phyloP scores from a whole-genome alignment of 148 eudicot species.

The Silene conica region DNA sequence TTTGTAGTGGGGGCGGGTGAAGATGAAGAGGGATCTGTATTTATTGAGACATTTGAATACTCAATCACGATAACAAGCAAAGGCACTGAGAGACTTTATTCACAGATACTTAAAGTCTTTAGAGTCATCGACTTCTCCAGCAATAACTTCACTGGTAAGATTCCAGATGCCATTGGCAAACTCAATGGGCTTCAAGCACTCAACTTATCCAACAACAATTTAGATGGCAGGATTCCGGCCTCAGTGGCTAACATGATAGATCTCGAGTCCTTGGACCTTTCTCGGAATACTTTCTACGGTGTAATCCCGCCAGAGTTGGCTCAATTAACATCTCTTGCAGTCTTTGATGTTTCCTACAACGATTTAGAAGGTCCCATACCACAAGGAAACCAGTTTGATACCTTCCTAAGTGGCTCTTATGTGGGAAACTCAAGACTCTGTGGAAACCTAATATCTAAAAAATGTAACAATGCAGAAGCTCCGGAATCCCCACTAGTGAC shows the following conservation, averaged over 20 bases:
- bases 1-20: background rate
- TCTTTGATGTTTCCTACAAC: slow-evolving; percentile 33
- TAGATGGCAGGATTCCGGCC: slow-evolving; percentile 24
- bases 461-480: background rate
- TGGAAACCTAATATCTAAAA: slow-evolving; percentile 27
- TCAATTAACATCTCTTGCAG: slow-evolving; percentile 21
- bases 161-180: slow-evolving; percentile 27
- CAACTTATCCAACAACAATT: slow-evolving; percentile 35
- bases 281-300: slow-evolving; percentile 35
- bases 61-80: slow-evolving; percentile 28
- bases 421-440: slow-evolving; percentile 30
- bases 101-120: slow-evolving; percentile 11
- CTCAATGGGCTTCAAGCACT: slow-evolving; percentile 31
- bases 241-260: slow-evolving; percentile 17
- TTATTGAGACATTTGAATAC: background rate
- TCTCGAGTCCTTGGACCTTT: slow-evolving; percentile 39
- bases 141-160: slow-evolving; percentile 34
- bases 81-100: slow-evolving; percentile 19
- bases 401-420: slow-evolving; percentile 29
- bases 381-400: slow-evolving; percentile 22
- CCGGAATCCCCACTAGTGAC: background rate
- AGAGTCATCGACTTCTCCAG: slow-evolving; percentile 34
- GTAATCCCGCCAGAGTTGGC: slow-evolving; percentile 31
- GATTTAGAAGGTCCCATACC: slow-evolving; percentile 31
- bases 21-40: background rate